phyloP scores from a whole-genome alignment of 2,329 filamentous ascomycete species.

The Paracorniculantispora psalliotae region DNA sequence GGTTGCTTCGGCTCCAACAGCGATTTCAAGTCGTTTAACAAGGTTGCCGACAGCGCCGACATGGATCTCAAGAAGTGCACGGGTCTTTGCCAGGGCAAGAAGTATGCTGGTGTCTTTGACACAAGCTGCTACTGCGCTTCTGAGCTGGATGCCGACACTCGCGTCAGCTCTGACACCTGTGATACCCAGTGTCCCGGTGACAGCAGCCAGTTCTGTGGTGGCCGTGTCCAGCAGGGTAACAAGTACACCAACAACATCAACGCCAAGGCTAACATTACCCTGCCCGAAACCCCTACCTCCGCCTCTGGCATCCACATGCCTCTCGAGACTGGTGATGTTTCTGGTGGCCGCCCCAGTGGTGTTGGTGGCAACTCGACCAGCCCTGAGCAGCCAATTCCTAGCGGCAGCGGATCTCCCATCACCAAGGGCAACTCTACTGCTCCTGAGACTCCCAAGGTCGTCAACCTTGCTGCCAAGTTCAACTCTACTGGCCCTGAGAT shows the following conservation, averaged over 20 bases:
- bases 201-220: conserved; percentile 34
- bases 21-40: conserved; percentile 32
- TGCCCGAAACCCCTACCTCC: conserved; percentile 4
- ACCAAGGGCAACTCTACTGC: not conserved
- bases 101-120: conserved; percentile 36
- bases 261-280: conserved; percentile 4
- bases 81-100: conserved; percentile 28
- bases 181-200: conserved; percentile 39
- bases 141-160: conserved; percentile 34
- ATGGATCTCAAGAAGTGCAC: conserved; percentile 40
- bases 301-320: conserved; percentile 2
- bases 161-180: conserved; percentile 31
- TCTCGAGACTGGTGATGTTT: not conserved
- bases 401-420: not conserved
- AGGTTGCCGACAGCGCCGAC: conserved; percentile 22
- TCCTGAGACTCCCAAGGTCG: not conserved
- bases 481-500: not conserved
- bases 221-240: conserved; percentile 20
- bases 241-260: not conserved
- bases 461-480: not conserved
- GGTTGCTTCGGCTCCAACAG: conserved; percentile 39
- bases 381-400: not conserved
- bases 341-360: not conserved
- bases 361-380: not conserved
- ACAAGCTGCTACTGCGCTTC: conserved; percentile 43